Base-by-base conservation (phyloP, 768 basidiomycete species). In the Rhodotorula sphaerocarpa region DNA sequence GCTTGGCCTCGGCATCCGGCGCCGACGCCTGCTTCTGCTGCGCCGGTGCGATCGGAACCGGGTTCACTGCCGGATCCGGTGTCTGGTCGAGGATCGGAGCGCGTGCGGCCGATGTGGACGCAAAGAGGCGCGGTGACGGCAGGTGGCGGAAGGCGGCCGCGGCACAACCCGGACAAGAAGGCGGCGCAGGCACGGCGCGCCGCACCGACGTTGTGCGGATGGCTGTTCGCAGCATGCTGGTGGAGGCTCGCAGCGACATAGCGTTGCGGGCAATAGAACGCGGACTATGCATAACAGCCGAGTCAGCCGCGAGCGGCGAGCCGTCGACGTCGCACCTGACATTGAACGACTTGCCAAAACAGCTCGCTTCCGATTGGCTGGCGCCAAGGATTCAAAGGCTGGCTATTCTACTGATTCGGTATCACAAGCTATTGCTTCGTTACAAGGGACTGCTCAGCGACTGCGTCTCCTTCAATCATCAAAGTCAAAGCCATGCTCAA, bases 401-500 rank as follows among this genome's bases (percentile, higher is more conserved):
- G n/a, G n/a, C n/a, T n/a, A n/a, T n/a, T n/a, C n/a, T n/a, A n/a
- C n/a, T n/a, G n/a, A n/a, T n/a, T n/a, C n/a, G n/a, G n/a, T n/a
- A n/a, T n/a, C n/a, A n/a, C n/a, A n/a, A n/a, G n/a, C n/a, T n/a
- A n/a, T n/a, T n/a, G n/a, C n/a, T n/a, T n/a, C n/a, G n/a, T n/a
- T n/a, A n/a, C n/a, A n/a, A n/a, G n/a, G n/a, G n/a, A n/a, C n/a
- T n/a, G n/a, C n/a, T n/a, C n/a, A n/a, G n/a, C n/a, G 36, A 39
- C 36, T 39, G 36, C 16, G 36, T n/a, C n/a, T n/a, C 36, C 10
- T 23, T 59, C 10, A 65, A 21, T 65, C 63, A 50, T 65, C 63
- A 50, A 65, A 65, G 44, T 65, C 63, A 43, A 65, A 65, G 9
- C 42, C 31, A 54, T 60, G 45, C 45, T 65, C 63, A 14, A 65